Evolutionary conservation across 2,329 filamentous ascomycete species (phyloP), one percentile per base, ranked within the genome.

Genomic region (Clonostachys solani): DNA sequence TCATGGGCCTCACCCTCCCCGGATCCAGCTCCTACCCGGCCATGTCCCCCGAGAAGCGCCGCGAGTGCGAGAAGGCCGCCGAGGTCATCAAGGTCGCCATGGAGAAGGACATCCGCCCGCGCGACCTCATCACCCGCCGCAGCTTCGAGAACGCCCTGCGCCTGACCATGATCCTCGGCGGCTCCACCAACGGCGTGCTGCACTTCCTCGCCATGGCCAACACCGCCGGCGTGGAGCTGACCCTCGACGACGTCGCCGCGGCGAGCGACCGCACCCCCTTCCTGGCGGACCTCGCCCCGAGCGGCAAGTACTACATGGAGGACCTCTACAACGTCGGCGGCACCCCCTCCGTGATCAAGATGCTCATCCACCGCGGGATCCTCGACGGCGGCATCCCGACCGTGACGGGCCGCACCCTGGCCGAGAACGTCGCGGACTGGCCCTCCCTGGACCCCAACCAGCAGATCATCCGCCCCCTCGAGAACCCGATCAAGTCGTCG

Each of bases 171-270:
- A 86, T 89, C 4, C 77, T 96, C n/a, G 91, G 91, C 46, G 91
- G 91, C 46, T 90, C 84, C 44, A 96, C 91, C 47, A 96, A 96
- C 64, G 88, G 87, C 34, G 88, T 95, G 4, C 77, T 96, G 47
- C 91, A 96, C 65, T 85, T 95, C 61, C 80, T 96, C 43, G 91
- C 91, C 56, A 95, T 96, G 86, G 91, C 91, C 38, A 86, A 87
- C 60, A 89, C 89, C 1, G 91, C 90, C 35, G 87, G 84, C 52
- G 86, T 95, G 1, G 72, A 78, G 33, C 74, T 96, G 12, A 87
- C 84, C 0, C 72, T 96, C 35, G 88, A 94, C 62, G 91, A 96
- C 64, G 78, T 96, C 58, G 86, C 92, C 63, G 78, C 87, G 51
- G 85, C 91, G 40, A 88, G 84, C 60, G 79, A 92, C 69, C 87